A percentile compares a stretch with the other conserved stretches of the same genome.
Conservation (phyloP, 2,329 filamentous ascomycete species). For the Penicillium paneum region DNA sequence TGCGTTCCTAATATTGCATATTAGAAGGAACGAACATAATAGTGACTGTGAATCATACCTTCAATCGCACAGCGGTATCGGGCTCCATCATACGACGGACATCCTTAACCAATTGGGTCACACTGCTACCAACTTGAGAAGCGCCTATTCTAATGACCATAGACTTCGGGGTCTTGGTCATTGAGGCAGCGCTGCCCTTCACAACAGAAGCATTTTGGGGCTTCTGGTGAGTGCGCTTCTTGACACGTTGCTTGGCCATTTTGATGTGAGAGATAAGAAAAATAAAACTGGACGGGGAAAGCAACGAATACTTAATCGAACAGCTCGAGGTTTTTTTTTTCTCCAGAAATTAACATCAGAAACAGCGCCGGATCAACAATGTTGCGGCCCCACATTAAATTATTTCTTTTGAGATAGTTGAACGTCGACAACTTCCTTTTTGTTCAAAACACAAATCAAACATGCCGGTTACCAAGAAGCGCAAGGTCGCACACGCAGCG, state of each 20-base stretch:
- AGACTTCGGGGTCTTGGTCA: slow-evolving; percentile 74
- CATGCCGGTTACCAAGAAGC: slow-evolving; percentile 43
- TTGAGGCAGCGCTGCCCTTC: slow-evolving; percentile 60
- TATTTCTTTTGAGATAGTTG: slow-evolving; percentile 24
- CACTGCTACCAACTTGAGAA: slow-evolving; percentile 83
- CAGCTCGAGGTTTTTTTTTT: slow-evolving; percentile 31
- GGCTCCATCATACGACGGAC: slow-evolving; percentile 94
- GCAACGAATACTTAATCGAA: slow-evolving; percentile 11
- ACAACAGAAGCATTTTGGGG: slow-evolving; percentile 55
- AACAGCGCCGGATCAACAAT: slow-evolving; percentile 37
- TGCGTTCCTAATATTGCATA: slow-evolving; percentile 59
- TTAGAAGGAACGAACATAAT: slow-evolving; percentile 7
- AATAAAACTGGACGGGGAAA: slow-evolving; percentile 6
- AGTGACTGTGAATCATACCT: slow-evolving; percentile 44
- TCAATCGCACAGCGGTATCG: slow-evolving; percentile 81
- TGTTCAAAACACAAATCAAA: slow-evolving; percentile 8
- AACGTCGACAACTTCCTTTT: slow-evolving; percentile 8
- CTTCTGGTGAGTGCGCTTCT: slow-evolving; percentile 83
- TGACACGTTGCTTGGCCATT: slow-evolving; percentile 79
- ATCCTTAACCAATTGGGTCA: slow-evolving; percentile 88
- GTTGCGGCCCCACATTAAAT: slow-evolving; percentile 36
- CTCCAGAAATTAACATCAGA: slow-evolving; percentile 34
- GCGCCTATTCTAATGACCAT: slow-evolving; percentile 98
- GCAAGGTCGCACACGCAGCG: slow-evolving; percentile 33
- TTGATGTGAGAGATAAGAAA: slow-evolving; percentile 6